Base-by-base conservation (phyloP, 2,329 filamentous ascomycete species). In the Talaromyces sp. region DNA sequence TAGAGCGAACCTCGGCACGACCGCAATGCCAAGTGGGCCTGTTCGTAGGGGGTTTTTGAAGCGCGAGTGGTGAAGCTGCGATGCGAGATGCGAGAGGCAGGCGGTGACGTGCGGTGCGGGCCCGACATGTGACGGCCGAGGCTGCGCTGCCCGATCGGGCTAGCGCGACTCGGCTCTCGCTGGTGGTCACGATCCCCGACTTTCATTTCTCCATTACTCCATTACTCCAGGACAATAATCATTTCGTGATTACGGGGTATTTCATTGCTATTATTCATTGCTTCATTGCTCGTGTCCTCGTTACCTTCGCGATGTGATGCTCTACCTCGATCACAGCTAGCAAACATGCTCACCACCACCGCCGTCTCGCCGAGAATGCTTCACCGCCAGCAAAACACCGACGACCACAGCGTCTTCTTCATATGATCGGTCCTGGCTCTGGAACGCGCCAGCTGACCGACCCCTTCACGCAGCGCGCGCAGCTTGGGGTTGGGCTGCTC, bases 21-120 rank as follows among this genome's bases (percentile, higher is more conserved):
- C 4, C n/a, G 3, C n/a, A 22, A 19, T 5, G 8, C n/a, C 25
- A 15, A 47, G 53, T 55, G 33, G 53, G 30, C 8, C 33, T 22
- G 28, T 10, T n/a, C 15, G n/a, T 9, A 36, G 33, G 27, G 19
- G 52, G 28, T 19, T 32, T 55, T 32, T 27, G 11, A 55, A 55
- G 53, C 53, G n/a, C 10, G 27, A 30, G 27, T 53, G 51, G 4
- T 11, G 44, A 39, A 39, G 36, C 36, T 39, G 36, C 6, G 82
- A 85, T 68, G 76, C 83, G 17, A 73, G 82, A 15, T 33, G 32
- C 32, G 32, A 36, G 33, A 65, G 64, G 0, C 65, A 64, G 33
- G 49, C 44, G 3, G 68, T 68, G 59, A 67, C 22, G 4, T 70
- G 67, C 67, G 67, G 44, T n/a, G 7, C 25, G 27, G 3, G 32